Percentiles rank a stretch among this genome's conserved stretches.
Conservation (phyloP, 2,329 filamentous ascomycete genomes). For the Fusarium sp. region DNA sequence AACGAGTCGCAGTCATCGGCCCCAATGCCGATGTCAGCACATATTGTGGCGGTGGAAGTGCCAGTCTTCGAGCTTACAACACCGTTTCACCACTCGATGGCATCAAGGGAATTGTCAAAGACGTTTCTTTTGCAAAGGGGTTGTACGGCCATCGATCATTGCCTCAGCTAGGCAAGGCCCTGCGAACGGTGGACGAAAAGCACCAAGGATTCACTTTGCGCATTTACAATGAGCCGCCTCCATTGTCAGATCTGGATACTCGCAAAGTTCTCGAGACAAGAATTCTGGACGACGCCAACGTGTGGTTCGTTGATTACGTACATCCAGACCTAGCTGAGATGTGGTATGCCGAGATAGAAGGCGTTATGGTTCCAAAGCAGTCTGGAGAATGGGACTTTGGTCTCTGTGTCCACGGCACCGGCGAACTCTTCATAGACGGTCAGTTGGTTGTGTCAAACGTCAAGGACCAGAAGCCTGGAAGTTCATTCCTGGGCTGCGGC, state of each 20-base stretch:
- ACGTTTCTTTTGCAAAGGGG: rapidly evolving
- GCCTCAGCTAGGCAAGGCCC: neutral
- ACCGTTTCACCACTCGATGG: neutral
- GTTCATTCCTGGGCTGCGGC: neutral
- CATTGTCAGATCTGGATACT: rapidly evolving
- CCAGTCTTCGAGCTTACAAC: neutral
- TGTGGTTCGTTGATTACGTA: constrained; percentile 10
- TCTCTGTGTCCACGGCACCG: neutral
- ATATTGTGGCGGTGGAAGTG: constrained; percentile 12
- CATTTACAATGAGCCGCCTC: neutral
- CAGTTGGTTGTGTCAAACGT: neutral
- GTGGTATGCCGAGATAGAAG: constrained; percentile 6
- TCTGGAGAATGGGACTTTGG: constrained; percentile 15
- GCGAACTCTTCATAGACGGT: neutral
- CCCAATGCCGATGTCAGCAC: constrained; percentile 8
- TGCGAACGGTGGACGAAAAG: neutral
- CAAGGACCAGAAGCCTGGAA: neutral
- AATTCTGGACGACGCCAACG: neutral
- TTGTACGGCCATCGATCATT: neutral
- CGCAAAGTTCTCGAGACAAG: neutral
- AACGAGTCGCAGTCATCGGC: neutral
- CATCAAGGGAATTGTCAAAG: neutral
- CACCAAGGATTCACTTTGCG: neutral
- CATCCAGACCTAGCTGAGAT: neutral
- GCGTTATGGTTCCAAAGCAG: neutral